Conservation (phyloP, 345 rosid genomes). For the Microthlaspi erraticum region DNA sequence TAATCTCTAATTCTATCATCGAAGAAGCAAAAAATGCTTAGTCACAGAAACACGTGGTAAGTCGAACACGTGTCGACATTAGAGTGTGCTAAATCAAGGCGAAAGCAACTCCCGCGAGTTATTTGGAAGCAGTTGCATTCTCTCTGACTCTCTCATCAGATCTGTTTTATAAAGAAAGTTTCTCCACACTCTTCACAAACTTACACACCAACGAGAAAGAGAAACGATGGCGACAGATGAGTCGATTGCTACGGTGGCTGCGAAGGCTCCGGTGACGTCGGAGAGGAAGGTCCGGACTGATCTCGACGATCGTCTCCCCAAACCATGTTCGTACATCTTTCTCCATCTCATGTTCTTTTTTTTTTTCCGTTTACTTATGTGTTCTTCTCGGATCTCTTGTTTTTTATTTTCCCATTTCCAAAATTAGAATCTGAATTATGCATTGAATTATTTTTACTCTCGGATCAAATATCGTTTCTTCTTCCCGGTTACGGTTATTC, state of each 20-base stretch:
- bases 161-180: not conserved
- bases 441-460: not conserved
- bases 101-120: conserved; percentile 42
- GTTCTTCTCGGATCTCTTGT: too few species aligned
- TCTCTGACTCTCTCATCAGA: conserved; percentile 1
- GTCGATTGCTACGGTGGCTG: conserved; percentile 51
- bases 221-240: conserved; percentile 41
- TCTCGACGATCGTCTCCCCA: conserved; percentile 57
- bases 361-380: too few species aligned
- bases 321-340: conserved; percentile 52
- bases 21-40: conserved; percentile 29
- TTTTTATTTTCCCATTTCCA: not conserved
- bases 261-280: conserved; percentile 57
- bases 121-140: conserved; percentile 35
- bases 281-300: conserved; percentile 59
- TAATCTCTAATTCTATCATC: too few species aligned
- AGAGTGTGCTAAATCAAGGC: conserved; percentile 17
- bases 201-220: not conserved
- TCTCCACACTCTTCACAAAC: not conserved
- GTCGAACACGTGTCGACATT: conserved; percentile 8
- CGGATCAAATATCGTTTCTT: not conserved
- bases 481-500: too few species aligned
- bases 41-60: conserved; percentile 36
- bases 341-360: not conserved
- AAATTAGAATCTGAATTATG: not conserved